A percentile compares a stretch with the other conserved stretches of the same genome.
Evolutionary conservation across 164 flowering plant species (phyloP).

Genomic region (Litsea cubeba): DNA sequence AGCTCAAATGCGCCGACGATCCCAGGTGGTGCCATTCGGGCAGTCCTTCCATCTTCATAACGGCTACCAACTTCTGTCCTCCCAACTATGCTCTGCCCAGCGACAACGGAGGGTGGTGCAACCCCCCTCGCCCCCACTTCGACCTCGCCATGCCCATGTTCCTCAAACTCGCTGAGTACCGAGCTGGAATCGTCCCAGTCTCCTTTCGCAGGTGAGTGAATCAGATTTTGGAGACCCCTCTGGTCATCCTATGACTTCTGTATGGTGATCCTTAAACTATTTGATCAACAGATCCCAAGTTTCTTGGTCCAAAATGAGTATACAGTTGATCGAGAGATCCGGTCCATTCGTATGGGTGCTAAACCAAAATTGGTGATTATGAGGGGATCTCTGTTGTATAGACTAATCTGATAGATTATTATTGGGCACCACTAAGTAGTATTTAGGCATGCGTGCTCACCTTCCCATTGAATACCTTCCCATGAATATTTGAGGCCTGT

Average conservation of each 20-base stretch:
- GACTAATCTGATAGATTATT: no score
- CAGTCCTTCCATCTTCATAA: constrained; percentile 42
- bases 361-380: no score
- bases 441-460: no score
- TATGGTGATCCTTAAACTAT: no score
- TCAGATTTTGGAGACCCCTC: background rate
- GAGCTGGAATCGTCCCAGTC: constrained; percentile 58
- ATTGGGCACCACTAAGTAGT: background rate
- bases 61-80: constrained; percentile 63
- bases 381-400: no score
- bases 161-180: constrained; percentile 46
- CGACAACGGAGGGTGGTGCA: constrained; percentile 62
- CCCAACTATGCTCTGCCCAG: constrained; percentile 47
- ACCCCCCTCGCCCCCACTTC: constrained; percentile 57
- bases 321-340: no score
- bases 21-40: constrained; percentile 48
- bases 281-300: no score
- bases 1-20: constrained; percentile 41
- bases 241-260: no score
- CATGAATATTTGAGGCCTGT: no score
- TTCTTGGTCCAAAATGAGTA: no score
- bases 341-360: no score
- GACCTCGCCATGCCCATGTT: constrained; percentile 59
- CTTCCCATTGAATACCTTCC: accelerated
- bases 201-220: constrained; percentile 38